Conservation (phyloP, 2,329 filamentous ascomycete species). For the Botrytis porri region DNA sequence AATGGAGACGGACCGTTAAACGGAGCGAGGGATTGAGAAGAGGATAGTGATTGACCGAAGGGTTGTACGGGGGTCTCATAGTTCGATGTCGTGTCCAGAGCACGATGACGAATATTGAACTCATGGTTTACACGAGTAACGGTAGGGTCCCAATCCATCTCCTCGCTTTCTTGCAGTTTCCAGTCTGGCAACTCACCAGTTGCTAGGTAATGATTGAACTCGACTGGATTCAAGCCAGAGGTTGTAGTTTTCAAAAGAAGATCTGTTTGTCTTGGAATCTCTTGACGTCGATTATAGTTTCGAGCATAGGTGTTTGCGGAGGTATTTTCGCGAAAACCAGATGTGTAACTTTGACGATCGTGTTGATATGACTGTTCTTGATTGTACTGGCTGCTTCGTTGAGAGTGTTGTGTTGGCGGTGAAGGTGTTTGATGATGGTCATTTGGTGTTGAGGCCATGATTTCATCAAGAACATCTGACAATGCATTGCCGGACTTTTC, state of each 20-base stretch:
- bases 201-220: conserved; percentile 20
- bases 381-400: neutral
- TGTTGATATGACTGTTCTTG: neutral
- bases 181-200: conserved; percentile 16
- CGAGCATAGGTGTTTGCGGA: neutral
- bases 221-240: conserved; percentile 20
- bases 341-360: neutral
- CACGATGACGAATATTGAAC: conserved; percentile 49
- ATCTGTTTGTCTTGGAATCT: conserved; percentile 1
- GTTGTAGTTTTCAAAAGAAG: conserved; percentile 27
- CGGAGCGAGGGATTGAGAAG: neutral
- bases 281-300: conserved; percentile 2
- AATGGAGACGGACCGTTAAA: conserved; percentile 48
- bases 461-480: conserved; percentile 40
- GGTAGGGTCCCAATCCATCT: conserved; percentile 67
- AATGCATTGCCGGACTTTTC: conserved; percentile 43
- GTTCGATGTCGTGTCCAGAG: conserved; percentile 49
- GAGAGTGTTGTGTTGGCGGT: neutral
- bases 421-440: neutral
- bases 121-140: conserved; percentile 14
- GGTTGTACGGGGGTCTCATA: conserved; percentile 39
- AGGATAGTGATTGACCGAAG: conserved; percentile 23
- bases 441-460: conserved; percentile 5
- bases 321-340: neutral
- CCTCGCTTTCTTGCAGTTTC: conserved; percentile 9